Conservation (phyloP, 73 alveolate species). For the Paramecium primaurelia region DNA sequence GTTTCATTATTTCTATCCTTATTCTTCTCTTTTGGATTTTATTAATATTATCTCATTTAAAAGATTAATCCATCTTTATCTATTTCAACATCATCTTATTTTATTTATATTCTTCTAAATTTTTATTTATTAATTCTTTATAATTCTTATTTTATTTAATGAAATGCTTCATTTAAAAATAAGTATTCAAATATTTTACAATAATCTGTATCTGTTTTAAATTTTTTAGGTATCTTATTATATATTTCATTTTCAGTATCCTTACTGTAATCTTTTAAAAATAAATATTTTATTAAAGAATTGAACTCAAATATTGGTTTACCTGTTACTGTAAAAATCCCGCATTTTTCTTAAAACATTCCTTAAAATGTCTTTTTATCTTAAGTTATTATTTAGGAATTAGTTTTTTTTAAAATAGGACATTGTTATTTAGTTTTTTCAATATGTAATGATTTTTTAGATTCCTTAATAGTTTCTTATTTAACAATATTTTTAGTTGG, state of each 20-base stretch:
- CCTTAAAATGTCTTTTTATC: neutral
- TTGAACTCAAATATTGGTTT: conserved; percentile 34
- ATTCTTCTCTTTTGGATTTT: neutral
- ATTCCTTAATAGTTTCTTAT: neutral
- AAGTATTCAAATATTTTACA: conserved; percentile 52
- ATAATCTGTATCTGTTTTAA: neutral
- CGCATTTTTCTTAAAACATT: neutral
- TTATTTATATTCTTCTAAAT: neutral
- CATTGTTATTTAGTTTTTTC: neutral
- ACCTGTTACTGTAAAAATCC: neutral
- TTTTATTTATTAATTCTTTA: neutral
- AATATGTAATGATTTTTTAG: neutral
- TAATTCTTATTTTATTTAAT: neutral
- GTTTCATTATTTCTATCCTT: neutral
- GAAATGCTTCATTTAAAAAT: conserved; percentile 24
- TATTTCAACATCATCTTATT: neutral
- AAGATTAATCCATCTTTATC: conserved; percentile 4
- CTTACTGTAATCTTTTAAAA: neutral
- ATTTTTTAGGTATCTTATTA: neutral
- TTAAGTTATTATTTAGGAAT: neutral
- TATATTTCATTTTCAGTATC: neutral
- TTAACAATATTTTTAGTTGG: neutral
- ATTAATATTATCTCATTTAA: neutral
- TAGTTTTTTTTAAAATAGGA: neutral
- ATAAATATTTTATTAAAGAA: neutral